A percentile compares a stretch with the other conserved stretches of the same genome.
phyloP scores from a whole-genome alignment of 1,284 basidiomycete genomes.

The Malassezia equina region DNA sequence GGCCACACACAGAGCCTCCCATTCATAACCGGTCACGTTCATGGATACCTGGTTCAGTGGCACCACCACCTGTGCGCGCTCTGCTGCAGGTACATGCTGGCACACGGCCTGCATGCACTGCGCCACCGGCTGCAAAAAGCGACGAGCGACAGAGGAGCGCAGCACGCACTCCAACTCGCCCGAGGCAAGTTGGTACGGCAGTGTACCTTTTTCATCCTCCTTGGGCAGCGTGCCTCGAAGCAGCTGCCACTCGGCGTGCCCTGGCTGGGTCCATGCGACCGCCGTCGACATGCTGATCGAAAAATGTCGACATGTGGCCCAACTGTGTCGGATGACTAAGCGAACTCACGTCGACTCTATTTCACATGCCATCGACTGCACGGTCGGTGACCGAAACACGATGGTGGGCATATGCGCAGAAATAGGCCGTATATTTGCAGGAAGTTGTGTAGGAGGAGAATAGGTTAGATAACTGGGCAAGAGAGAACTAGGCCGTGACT shows the following conservation, averaged over 20 bases:
- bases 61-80: neutral
- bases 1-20: slow-evolving; percentile 55
- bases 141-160: neutral
- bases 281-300: neutral
- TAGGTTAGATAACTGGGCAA: neutral
- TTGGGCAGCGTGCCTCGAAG: neutral
- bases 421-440: neutral
- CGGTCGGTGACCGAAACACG: neutral
- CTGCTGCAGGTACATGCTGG: neutral
- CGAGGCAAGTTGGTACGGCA: neutral
- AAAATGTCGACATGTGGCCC: neutral
- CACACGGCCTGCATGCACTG: neutral
- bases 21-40: neutral
- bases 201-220: neutral
- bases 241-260: slow-evolving; percentile 15
- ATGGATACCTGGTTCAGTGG: neutral
- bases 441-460: neutral
- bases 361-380: neutral
- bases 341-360: neutral
- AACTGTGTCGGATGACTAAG: neutral
- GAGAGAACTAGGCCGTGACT: neutral
- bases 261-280: neutral
- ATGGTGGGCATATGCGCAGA: neutral
- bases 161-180: slow-evolving; percentile 4
- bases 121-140: slow-evolving; percentile 3